A percentile compares a stretch with the other conserved stretches of the same genome.
phyloP scores from a whole-genome alignment of 257 asterid species.

The Forsythia suspensa region DNA sequence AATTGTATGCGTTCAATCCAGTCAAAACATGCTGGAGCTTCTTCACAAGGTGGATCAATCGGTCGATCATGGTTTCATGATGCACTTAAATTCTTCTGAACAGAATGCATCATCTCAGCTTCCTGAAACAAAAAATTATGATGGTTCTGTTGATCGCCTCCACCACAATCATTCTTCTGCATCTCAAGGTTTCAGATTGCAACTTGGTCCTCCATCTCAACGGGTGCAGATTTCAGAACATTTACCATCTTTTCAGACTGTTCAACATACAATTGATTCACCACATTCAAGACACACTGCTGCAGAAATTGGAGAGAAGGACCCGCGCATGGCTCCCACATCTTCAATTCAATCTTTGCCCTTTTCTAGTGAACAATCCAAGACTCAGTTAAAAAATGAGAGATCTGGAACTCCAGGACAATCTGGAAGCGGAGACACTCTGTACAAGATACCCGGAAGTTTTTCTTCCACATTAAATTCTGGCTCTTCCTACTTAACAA shows the following conservation, averaged over 20 bases:
- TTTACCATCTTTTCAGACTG: constrained; percentile 45
- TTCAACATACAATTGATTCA: constrained; percentile 38
- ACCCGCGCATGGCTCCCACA: constrained; percentile 33
- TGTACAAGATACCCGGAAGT: constrained; percentile 43
- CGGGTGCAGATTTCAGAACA: constrained; percentile 42
- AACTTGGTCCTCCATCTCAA: constrained; percentile 93
- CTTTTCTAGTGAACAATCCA: constrained; percentile 38
- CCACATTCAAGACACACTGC: constrained; percentile 39
- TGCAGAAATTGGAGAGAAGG: constrained; percentile 46
- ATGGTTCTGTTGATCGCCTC: constrained; percentile 47
- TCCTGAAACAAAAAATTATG: constrained; percentile 49
- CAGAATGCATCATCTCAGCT: constrained; percentile 47
- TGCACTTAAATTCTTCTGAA: constrained; percentile 45
- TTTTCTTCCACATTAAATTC: constrained; percentile 42
- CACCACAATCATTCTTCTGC: constrained; percentile 57
- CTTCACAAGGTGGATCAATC: constrained; percentile 90
- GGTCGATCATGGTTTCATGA: constrained; percentile 38
- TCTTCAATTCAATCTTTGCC: constrained; percentile 47
- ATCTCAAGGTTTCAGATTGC: constrained; percentile 86
- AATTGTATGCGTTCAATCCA: constrained; percentile 32
- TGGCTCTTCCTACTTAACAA: constrained; percentile 47
- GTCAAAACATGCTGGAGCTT: constrained; percentile 94
- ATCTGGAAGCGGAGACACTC: constrained; percentile 35
- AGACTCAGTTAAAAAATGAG: constrained; percentile 35
- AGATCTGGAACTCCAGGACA: constrained; percentile 44